Conservation (phyloP, 1,284 basidiomycete species). For the Veloporphyrellus conicus region DNA sequence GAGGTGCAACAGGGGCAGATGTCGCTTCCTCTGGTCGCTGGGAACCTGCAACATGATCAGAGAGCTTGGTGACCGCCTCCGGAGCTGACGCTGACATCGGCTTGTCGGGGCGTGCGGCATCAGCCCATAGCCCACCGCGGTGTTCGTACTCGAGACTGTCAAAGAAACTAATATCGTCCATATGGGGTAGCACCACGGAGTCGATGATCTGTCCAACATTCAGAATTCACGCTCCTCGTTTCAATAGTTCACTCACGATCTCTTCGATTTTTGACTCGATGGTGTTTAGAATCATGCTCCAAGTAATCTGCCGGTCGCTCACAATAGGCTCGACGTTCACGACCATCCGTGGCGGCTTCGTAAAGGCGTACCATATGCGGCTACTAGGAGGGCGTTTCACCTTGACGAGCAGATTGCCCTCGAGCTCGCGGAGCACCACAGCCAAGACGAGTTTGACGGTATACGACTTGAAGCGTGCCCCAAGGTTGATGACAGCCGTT, state of each 20-base stretch:
- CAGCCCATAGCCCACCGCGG: conserved; percentile 89
- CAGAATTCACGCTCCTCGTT: conserved; percentile 1
- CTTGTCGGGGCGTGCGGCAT: conserved; percentile 57
- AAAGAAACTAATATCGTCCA: conserved; percentile 97
- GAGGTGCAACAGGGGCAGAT: conserved; percentile 26
- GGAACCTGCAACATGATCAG: background rate
- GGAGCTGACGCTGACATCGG: conserved; percentile 12
- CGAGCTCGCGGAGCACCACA: conserved; percentile 79
- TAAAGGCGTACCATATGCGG: conserved; percentile 97
- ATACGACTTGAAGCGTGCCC: conserved; percentile 82
- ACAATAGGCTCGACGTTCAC: conserved; percentile 90
- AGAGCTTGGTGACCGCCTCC: conserved; percentile 7
- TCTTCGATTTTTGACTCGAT: conserved; percentile 88
- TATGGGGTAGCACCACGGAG: conserved; percentile 91
- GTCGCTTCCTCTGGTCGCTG: conserved; percentile 20
- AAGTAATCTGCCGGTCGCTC: conserved; percentile 87
- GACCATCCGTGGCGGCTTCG: conserved; percentile 85
- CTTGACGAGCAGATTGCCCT: conserved; percentile 86
- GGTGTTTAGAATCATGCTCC: conserved; percentile 85
- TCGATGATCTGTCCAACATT: conserved; percentile 68
- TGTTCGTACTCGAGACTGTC: conserved; percentile 64
- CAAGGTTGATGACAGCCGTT: conserved; percentile 79
- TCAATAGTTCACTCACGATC: conserved; percentile 61
- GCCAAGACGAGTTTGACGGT: conserved; percentile 86
- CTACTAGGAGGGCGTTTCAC: conserved; percentile 95